Percentiles rank a stretch among this genome's conserved stretches.
Conservation (phyloP, 768 basidiomycete genomes). For the Nidularia sp. region DNA sequence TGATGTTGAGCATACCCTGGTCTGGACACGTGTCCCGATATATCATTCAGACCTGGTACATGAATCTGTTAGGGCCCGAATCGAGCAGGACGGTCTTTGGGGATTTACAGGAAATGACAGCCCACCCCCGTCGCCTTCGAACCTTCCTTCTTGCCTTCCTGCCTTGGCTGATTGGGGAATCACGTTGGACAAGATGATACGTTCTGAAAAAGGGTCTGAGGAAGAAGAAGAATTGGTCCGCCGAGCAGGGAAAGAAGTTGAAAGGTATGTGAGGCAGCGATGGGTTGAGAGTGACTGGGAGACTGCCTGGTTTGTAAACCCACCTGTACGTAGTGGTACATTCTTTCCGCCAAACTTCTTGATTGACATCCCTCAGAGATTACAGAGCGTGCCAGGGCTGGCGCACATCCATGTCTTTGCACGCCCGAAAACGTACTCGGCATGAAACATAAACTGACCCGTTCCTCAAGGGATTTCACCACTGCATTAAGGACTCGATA, state of each 20-base stretch:
- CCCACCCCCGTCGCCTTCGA: slow-evolving; percentile 57
- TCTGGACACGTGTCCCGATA: slow-evolving; percentile 77
- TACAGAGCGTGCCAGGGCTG: slow-evolving; percentile 78
- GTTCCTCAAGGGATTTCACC: no score
- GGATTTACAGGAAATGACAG: slow-evolving; percentile 69
- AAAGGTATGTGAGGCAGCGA: slow-evolving; percentile 54
- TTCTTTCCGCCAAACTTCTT: background rate
- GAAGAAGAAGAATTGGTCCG: slow-evolving; percentile 50
- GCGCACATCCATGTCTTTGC: slow-evolving; percentile 91
- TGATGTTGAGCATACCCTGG: slow-evolving; percentile 68
- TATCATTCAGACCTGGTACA: slow-evolving; percentile 57
- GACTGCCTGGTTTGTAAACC: slow-evolving; percentile 90
- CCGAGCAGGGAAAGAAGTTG: slow-evolving; percentile 53
- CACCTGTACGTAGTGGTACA: slow-evolving; percentile 52
- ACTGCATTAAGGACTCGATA: no score
- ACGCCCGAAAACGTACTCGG: slow-evolving; percentile 20
- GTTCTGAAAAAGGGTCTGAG: slow-evolving; percentile 43
- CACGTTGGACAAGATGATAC: slow-evolving; percentile 56
- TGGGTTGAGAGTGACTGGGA: slow-evolving; percentile 82
- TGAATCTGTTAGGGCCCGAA: slow-evolving; percentile 44
- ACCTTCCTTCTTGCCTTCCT: slow-evolving; percentile 51
- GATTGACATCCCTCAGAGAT: slow-evolving; percentile 39
- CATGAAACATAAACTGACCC: no score
- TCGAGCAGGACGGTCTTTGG: slow-evolving; percentile 76
- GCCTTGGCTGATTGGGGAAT: slow-evolving; percentile 69